Base-by-base conservation (phyloP, 495 filamentous ascomycete species). In the Neurospora discreta region DNA sequence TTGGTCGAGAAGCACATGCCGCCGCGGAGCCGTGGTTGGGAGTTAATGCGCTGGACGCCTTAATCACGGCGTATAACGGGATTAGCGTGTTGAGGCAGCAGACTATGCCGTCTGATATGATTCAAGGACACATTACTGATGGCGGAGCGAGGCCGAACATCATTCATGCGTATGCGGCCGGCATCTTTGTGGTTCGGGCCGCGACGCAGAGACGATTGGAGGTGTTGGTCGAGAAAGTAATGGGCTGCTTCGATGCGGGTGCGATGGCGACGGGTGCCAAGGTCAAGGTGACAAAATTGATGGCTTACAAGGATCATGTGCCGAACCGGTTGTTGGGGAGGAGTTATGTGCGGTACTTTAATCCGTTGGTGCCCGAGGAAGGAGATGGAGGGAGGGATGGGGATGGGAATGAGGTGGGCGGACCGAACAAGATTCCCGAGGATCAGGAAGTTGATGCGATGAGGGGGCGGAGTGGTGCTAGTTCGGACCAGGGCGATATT, bases 1-100 rank as follows among this genome's bases (percentile, higher is more conserved):
- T 83, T 41, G 87, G 87, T 20, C 80, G 78, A 60, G 84, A 82
- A 70, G 84, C 78, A 15, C 80, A 91, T 72, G 89, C 89, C 0
- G 89, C 88, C 1, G 86, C 86, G n/a, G 85, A 84, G 40, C 90
- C 89, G 0, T 91, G 89, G 89, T 80, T 86, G 8, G 88, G 87
- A 0, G 82, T 90, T 69, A 91, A 91, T 71, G 89, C 89, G 0
- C 84, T 90, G 8, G 89, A 90, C 74, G 89, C 88, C 1, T 74
- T 90, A 23, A 82, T 91, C 13, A 81, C 83, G 0, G 85, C 87
- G 5, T 92, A 91, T 77, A 90, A 89, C 73, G 85, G 85, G 68
- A 78, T 91, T 5, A 83, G 87, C 0, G 85, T 88, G 1, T 82
- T 91, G 3, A 84, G 90, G 6, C 89, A 91, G 75, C 89, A 91